Evolutionary conservation across 352 stramenopile species (phyloP).

Genomic region (Globisporangium cederbergense): DNA sequence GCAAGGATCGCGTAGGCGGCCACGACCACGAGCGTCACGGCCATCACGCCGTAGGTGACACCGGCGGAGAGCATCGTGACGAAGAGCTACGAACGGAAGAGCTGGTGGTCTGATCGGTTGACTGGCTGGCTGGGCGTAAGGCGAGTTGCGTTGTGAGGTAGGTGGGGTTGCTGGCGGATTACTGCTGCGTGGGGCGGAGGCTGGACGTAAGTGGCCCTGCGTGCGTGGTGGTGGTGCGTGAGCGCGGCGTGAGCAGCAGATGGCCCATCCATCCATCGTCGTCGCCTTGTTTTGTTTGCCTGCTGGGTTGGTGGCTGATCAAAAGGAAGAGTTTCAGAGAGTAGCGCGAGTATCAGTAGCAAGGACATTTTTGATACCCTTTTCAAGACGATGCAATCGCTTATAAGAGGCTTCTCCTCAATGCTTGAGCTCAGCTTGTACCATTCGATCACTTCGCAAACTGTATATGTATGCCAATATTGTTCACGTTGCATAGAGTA

Average conservation of each 20-base stretch:
- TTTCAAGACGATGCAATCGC: no score
- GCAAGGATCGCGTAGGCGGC: slow-evolving; percentile 62
- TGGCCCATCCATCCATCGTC: not conserved
- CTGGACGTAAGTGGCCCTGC: not conserved
- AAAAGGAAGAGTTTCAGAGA: not conserved
- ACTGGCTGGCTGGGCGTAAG: not conserved
- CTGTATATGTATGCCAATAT: no score
- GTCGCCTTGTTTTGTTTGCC: not conserved
- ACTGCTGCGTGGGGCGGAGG: not conserved
- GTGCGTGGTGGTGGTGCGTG: not conserved
- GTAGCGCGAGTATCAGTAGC: no score
- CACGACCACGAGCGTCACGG: slow-evolving; percentile 57
- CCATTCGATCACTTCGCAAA: no score
- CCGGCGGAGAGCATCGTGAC: slow-evolving; percentile 38
- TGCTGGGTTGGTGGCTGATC: not conserved
- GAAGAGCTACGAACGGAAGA: not conserved
- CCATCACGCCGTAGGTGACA: slow-evolving; percentile 56
- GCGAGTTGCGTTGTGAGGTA: slow-evolving; percentile 3
- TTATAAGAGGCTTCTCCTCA: no score
- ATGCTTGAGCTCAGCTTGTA: no score
- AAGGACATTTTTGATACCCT: no score
- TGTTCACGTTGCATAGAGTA: no score
- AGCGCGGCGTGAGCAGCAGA: not conserved
- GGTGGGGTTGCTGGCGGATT: not conserved
- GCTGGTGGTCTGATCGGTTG: not conserved